Conservation (phyloP, 2,329 filamentous ascomycete genomes). For the Paracorniculantispora psalliotae region DNA sequence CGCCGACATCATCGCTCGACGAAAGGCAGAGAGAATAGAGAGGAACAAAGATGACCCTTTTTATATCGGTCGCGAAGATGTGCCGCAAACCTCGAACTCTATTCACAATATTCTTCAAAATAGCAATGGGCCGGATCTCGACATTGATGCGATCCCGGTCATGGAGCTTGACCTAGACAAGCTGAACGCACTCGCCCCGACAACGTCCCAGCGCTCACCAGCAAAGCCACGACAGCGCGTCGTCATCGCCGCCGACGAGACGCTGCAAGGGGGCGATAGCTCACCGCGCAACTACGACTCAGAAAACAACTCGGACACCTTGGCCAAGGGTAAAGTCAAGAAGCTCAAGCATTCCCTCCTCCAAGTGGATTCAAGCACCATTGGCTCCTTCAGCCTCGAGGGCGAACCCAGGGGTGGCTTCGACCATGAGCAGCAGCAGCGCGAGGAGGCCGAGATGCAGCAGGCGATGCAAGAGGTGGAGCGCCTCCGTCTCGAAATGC, state of each 20-base stretch:
- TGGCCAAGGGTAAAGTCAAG: constrained; percentile 43
- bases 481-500: constrained; percentile 81
- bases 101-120: constrained; percentile 71
- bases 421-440: constrained; percentile 62
- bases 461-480: constrained; percentile 87
- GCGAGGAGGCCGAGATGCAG: constrained; percentile 83
- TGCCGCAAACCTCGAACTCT: constrained; percentile 64
- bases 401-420: constrained; percentile 33
- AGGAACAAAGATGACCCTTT: constrained; percentile 91
- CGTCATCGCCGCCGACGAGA: constrained; percentile 69
- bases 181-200: constrained; percentile 27
- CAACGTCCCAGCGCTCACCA: constrained; percentile 29
- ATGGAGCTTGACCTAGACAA: constrained; percentile 81
- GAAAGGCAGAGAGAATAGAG: constrained; percentile 72
- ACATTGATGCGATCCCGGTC: constrained; percentile 93
- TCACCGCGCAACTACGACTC: constrained; percentile 47
- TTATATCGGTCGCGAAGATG: constrained; percentile 65
- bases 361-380: constrained; percentile 79
- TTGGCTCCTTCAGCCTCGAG: constrained; percentile 68
- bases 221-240: constrained; percentile 54
- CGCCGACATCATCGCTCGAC: constrained; percentile 65
- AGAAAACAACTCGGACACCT: constrained; percentile 45
- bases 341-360: constrained; percentile 62
- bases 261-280: constrained; percentile 52
- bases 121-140: constrained; percentile 71